Percentiles rank a stretch among this genome's conserved stretches.
Evolutionary conservation across 2,329 filamentous ascomycete species (phyloP).

Genomic region (Xylaria sp.): DNA sequence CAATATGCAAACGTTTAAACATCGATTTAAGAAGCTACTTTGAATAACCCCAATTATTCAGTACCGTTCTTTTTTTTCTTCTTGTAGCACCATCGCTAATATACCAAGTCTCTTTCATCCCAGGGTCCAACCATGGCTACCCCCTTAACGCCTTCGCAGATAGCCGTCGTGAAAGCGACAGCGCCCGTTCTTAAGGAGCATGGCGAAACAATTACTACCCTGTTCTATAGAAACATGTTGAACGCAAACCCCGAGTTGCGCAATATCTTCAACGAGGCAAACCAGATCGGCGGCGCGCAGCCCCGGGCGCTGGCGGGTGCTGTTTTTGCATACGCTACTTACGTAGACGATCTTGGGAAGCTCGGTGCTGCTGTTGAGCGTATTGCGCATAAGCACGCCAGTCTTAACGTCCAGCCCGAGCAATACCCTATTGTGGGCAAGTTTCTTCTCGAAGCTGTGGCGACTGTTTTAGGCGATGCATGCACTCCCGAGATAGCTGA

Average conservation of each 20-base stretch:
- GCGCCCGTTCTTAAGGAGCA: slow-evolving; percentile 76
- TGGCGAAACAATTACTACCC: slow-evolving; percentile 73
- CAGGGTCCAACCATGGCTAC: slow-evolving; percentile 51
- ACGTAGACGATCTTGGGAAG: slow-evolving; percentile 75
- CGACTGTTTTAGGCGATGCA: slow-evolving; percentile 72
- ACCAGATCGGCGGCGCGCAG: slow-evolving; percentile 75
- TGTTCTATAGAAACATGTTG: slow-evolving; percentile 78
- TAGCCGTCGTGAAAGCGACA: slow-evolving; percentile 79
- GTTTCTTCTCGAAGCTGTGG: slow-evolving; percentile 74
- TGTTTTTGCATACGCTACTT: slow-evolving; percentile 76
- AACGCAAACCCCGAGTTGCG: slow-evolving; percentile 70
- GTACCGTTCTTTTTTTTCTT: not conserved
- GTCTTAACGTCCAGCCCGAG: slow-evolving; percentile 73
- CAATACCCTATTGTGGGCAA: slow-evolving; percentile 78
- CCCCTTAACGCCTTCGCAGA: slow-evolving; percentile 70
- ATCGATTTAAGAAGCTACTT: not conserved
- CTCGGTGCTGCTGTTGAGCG: slow-evolving; percentile 68
- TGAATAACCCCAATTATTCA: not conserved
- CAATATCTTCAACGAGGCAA: slow-evolving; percentile 76
- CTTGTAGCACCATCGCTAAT: not conserved
- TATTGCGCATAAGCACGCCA: slow-evolving; percentile 81
- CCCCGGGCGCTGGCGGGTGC: slow-evolving; percentile 74
- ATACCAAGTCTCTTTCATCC: not conserved
- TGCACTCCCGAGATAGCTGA: slow-evolving; percentile 73
- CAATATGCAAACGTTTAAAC: not conserved